Evolutionary conservation across 2,329 filamentous ascomycete genomes (phyloP).

Genomic region (Verticillium longisporum): DNA sequence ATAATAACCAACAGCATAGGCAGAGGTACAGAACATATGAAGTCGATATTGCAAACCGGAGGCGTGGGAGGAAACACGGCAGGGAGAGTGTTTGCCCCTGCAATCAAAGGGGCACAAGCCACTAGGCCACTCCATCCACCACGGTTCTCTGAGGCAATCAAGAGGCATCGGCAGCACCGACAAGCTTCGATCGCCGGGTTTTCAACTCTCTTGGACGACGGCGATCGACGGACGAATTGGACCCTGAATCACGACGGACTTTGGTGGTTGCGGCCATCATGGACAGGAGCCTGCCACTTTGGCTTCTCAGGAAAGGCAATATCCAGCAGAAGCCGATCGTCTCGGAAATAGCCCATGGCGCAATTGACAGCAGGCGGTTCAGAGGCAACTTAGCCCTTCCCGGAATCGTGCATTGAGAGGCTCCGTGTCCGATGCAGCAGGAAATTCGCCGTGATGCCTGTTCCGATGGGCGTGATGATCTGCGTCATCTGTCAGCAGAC

Average conservation of each 20-base stretch:
- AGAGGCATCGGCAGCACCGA: background rate
- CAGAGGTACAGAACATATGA: background rate
- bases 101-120: background rate
- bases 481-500: background rate
- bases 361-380: background rate
- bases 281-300: no score
- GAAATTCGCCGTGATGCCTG: background rate
- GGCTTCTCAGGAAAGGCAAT: no score
- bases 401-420: background rate
- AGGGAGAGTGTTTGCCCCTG: background rate
- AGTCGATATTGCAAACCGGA: background rate
- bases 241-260: background rate
- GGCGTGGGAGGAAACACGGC: background rate
- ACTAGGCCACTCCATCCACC: background rate
- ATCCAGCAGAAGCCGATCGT: no score
- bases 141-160: background rate
- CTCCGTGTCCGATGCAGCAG: background rate
- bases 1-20: background rate
- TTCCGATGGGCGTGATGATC: background rate
- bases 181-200: background rate
- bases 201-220: background rate
- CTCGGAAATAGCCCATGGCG: background rate
- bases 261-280: background rate
- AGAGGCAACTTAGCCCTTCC: background rate
- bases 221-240: background rate